phyloP scores from a whole-genome alignment of 768 basidiomycete species.

The Basidioascus undulatus region DNA sequence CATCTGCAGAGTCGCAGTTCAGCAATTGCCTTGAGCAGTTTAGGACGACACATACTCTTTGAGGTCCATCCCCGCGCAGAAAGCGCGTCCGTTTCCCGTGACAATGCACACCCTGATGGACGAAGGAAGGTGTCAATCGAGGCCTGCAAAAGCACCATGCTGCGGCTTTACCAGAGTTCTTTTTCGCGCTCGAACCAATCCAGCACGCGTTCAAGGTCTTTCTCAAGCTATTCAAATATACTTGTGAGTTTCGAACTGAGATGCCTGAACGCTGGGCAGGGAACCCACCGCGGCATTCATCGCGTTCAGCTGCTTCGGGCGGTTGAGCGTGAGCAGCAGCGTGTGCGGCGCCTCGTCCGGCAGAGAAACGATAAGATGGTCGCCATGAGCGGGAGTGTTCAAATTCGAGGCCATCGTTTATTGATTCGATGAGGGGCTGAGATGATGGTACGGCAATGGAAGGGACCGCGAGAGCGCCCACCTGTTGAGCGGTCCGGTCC shows the following conservation, averaged over 20 bases:
- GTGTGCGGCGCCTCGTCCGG: conserved; percentile 31
- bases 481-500: too few relatives aligned
- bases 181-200: conserved; percentile 55
- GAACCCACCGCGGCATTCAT: conserved; percentile 39
- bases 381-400: neutral
- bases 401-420: too few relatives aligned
- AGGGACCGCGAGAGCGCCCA: too few relatives aligned
- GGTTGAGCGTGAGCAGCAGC: conserved; percentile 34
- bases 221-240: too few relatives aligned
- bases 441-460: too few relatives aligned
- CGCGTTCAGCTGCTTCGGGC: conserved; percentile 44
- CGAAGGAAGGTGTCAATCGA: too few relatives aligned
- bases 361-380: conserved; percentile 6
- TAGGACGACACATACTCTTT: conserved; percentile 39
- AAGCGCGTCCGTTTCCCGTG: conserved; percentile 45
- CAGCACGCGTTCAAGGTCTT: conserved; percentile 29
- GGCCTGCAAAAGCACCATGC: too few relatives aligned
- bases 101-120: conserved; percentile 50
- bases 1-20: too few relatives aligned
- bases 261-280: too few relatives aligned
- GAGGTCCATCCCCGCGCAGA: conserved; percentile 62
- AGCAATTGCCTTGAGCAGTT: too few relatives aligned
- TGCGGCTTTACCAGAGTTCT: conserved; percentile 55
- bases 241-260: too few relatives aligned
- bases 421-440: too few relatives aligned